These are phyloP conservation scores for Suillus tomentosus DNA, from an alignment of 768 basidiomycete species.

Conservation along the genomic window DNA sequence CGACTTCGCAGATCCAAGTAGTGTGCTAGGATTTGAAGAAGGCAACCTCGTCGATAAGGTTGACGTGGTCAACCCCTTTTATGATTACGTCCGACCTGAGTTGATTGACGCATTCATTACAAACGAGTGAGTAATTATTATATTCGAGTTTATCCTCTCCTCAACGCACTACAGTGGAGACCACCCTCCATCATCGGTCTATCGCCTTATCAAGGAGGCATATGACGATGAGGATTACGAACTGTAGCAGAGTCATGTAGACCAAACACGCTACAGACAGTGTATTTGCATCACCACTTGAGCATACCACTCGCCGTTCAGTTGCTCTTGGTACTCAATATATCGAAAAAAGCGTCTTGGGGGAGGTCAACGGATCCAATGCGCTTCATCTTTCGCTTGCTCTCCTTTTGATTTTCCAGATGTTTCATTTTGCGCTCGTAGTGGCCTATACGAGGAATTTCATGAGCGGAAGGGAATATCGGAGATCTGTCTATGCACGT, in stretches of 20 bases:
- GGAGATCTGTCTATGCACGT: slow-evolving; percentile 32
- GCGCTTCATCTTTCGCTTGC: slow-evolving; percentile 87
- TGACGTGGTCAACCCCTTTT: slow-evolving; percentile 94
- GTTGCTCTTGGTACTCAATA: slow-evolving; percentile 64
- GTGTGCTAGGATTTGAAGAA: slow-evolving; percentile 72
- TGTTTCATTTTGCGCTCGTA: slow-evolving; percentile 93
- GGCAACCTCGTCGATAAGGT: slow-evolving; percentile 82
- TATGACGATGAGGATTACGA: slow-evolving; percentile 95
- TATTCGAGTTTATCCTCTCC: slow-evolving; percentile 6
- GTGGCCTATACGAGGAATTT: slow-evolving; percentile 52
- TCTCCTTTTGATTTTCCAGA: slow-evolving; percentile 88
- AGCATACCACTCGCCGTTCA: slow-evolving; percentile 12
- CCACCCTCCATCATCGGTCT: slow-evolving; percentile 93
- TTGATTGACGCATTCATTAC: slow-evolving; percentile 93
- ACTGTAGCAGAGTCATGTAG: slow-evolving; percentile 43
- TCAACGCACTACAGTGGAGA: slow-evolving; percentile 66
- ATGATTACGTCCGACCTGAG: slow-evolving; percentile 93
- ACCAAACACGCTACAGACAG: neutral
- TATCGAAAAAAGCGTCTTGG: slow-evolving; percentile 94
- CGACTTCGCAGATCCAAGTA: slow-evolving; percentile 75
- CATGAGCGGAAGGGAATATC: neutral
- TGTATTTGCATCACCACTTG: slow-evolving; percentile 4
- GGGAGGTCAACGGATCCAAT: slow-evolving; percentile 89
- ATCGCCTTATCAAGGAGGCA: slow-evolving; percentile 88
- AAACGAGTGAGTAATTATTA: slow-evolving; percentile 76